These are phyloP conservation scores for Fusarium hainanense DNA, from an alignment of 2,329 filamentous ascomycete genomes.

Conservation along the genomic window DNA sequence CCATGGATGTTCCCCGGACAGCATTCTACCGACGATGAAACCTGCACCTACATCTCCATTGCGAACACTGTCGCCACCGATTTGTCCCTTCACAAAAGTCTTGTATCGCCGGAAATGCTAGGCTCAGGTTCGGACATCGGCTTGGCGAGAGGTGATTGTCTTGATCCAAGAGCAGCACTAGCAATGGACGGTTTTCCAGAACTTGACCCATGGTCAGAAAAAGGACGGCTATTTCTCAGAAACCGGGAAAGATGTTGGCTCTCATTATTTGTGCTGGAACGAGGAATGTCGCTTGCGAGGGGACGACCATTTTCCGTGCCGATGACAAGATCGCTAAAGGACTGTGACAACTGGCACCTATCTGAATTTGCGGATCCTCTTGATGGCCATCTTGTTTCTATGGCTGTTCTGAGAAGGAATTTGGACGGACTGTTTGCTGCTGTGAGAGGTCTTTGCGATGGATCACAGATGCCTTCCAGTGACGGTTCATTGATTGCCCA, in stretches of 20 bases:
- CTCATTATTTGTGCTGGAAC: conserved; percentile 76
- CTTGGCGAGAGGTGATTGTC: conserved; percentile 73
- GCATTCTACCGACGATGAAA: conserved; percentile 78
- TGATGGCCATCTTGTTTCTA: conserved; percentile 77
- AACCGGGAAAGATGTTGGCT: conserved; percentile 77
- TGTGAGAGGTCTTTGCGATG: conserved; percentile 70
- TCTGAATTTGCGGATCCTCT: conserved; percentile 71
- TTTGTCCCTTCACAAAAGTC: conserved; percentile 75
- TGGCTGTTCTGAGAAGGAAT: conserved; percentile 75
- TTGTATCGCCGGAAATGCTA: conserved; percentile 64
- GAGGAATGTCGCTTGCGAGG: conserved; percentile 76
- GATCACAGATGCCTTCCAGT: conserved; percentile 60
- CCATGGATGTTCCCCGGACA: conserved; percentile 78
- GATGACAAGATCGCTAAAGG: conserved; percentile 71
- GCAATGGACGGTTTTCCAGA: conserved; percentile 75
- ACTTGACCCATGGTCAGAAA: conserved; percentile 68
- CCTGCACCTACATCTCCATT: conserved; percentile 76
- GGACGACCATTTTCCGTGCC: conserved; percentile 76
- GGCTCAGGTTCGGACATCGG: conserved; percentile 58
- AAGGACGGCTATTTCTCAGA: conserved; percentile 70
- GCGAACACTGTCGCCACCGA: conserved; percentile 77
- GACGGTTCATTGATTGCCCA: conserved; percentile 65
- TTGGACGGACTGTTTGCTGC: conserved; percentile 68
- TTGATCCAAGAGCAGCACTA: conserved; percentile 73
- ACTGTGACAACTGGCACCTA: conserved; percentile 76